These are phyloP conservation scores for Cymbopogon citratus DNA, from an alignment of 176 grass and related monocot genomes.

Conservation along the genomic window DNA sequence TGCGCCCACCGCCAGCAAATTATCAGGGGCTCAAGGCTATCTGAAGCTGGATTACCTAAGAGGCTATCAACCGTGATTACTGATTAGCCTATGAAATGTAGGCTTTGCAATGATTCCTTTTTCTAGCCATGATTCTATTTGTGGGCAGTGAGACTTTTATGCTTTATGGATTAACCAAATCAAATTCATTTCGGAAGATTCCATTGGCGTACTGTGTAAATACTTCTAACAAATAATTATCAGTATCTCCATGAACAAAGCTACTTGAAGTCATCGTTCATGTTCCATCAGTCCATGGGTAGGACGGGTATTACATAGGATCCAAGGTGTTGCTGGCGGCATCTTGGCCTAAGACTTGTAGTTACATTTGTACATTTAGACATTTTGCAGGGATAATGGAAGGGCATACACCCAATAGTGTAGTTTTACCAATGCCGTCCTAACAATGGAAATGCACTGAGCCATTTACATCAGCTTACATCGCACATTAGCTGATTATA, in stretches of 20 bases:
- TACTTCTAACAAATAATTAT: background rate
- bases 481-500: background rate
- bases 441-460: slow-evolving; percentile 1
- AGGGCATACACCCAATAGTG: background rate
- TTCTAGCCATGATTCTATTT: background rate
- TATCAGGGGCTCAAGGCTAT: too few species aligned
- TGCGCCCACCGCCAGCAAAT: too few species aligned
- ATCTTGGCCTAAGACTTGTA: background rate
- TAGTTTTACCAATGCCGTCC: background rate
- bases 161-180: background rate
- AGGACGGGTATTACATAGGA: background rate
- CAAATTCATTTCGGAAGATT: background rate
- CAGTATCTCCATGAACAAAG: background rate
- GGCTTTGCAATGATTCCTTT: background rate
- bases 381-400: background rate
- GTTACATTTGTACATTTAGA: background rate
- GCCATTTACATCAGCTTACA: slow-evolving; percentile 22
- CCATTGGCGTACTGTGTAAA: background rate
- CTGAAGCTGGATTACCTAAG: too few species aligned
- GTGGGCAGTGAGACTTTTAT: background rate
- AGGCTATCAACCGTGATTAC: too few species aligned
- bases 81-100: too few species aligned
- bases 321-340: background rate
- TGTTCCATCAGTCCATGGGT: background rate
- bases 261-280: background rate